Conservation (phyloP, 129 eudicot genomes). For the Gnaphalium uliginosum region DNA sequence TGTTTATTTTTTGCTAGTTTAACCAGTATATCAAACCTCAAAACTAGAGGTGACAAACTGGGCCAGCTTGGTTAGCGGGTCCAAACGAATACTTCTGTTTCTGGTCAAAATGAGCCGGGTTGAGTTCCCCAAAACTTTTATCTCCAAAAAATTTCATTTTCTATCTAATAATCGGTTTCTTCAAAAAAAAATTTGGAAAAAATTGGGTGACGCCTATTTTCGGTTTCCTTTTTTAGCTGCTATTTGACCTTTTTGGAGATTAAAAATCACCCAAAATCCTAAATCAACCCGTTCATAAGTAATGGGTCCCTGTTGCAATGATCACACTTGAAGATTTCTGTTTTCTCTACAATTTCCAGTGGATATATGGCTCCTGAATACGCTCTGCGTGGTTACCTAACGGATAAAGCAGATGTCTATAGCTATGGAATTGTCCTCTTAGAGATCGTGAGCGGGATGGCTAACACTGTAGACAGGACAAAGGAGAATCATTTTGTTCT, state of each 20-base stretch:
- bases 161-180: too few species aligned
- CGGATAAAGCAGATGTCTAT: constrained; percentile 80
- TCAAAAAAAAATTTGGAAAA: too few species aligned
- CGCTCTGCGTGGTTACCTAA: constrained; percentile 72
- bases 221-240: background rate
- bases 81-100: background rate
- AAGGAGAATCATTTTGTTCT: constrained; percentile 48
- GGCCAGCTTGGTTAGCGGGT: background rate
- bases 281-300: background rate
- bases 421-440: constrained; percentile 70
- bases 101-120: background rate
- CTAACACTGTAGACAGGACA: constrained; percentile 45
- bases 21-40: background rate
- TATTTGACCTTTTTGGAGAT: background rate
- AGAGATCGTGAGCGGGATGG: constrained; percentile 62
- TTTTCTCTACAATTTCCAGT: constrained; percentile 33
- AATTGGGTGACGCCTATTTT: too few species aligned
- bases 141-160: too few species aligned
- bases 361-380: constrained; percentile 94
- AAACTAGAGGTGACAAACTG: background rate
- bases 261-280: background rate
- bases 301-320: background rate
- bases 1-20: background rate
- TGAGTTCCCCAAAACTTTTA: background rate
- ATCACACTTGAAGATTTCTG: background rate